Conservation (phyloP, 257 asterid genomes). For the Capsicum pubescens region DNA sequence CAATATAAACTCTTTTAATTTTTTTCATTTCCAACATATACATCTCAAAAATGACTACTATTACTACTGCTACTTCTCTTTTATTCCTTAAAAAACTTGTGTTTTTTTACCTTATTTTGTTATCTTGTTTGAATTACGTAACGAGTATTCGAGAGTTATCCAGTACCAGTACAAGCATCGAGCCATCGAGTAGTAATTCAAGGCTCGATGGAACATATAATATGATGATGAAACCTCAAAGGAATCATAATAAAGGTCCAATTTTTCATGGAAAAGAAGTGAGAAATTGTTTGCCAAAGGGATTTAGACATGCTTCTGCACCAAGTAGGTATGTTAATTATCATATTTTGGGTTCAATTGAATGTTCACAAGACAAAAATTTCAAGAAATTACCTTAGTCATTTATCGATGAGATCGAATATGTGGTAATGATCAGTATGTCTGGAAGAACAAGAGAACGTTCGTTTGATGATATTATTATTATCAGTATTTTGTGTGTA, state of each 20-base stretch:
- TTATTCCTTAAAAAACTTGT: conserved; percentile 33
- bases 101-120: conserved; percentile 40
- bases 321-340: conserved; percentile 82
- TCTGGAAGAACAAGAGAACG: background rate
- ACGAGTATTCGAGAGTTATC: conserved; percentile 32
- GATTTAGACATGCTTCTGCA: conserved; percentile 72
- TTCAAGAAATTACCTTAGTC: conserved; percentile 1
- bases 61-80: background rate
- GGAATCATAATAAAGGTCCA: conserved; percentile 39
- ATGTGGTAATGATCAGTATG: background rate
- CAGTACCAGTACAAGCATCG: background rate
- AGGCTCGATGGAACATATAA: background rate
- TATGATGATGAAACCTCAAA: conserved; percentile 46
- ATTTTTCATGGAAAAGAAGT: conserved; percentile 46
- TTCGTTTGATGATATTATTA: background rate
- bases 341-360: conserved; percentile 53
- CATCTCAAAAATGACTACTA: conserved; percentile 34
- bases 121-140: conserved; percentile 39
- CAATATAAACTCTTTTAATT: background rate
- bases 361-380: conserved; percentile 18
- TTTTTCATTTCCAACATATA: background rate
- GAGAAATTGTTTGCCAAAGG: conserved; percentile 81
- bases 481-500: background rate
- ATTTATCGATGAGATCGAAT: no score
- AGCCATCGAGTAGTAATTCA: background rate